Base-by-base conservation (phyloP, 495 filamentous ascomycete genomes). In the Hypoxylon fragiforme region DNA sequence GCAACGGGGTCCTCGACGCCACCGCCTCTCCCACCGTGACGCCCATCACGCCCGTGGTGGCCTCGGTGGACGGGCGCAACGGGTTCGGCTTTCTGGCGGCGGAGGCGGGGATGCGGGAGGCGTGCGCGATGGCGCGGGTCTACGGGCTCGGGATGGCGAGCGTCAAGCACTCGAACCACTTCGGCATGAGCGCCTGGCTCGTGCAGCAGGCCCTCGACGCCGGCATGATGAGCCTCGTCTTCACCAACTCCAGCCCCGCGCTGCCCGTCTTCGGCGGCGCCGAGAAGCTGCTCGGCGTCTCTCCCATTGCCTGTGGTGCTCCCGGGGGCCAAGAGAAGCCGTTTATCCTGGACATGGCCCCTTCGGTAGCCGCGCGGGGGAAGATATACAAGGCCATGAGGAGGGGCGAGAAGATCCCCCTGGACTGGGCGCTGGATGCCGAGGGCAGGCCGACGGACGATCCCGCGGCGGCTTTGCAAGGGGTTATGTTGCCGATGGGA, bases 281-380 rank as follows among this genome's bases (percentile, higher is more conserved):
- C 58, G 68, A 73, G 24, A 86, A 85, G 66, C 67, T 90, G 9
- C 77, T 92, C 76, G 88, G 88, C 4, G 86, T 91, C 3, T 82
- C 77, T n/a, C 88, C 88, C 0, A 86, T 92, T 56, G 88, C 88
- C 0, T 87, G 84, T 58, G 88, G 88, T 7, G 86, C 87, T 0
- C 88, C 88, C 0, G 80, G 80, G 3, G 79, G 80, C 0, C 67
- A 77, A 49, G 72, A 71, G 42, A 70, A 35, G 28, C 70, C 72
- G 14, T 90, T 91, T 64, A 87, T 91, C 31, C 66, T 91, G 14
- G 88, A 91, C 62, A 90, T 91, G 87, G 88, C 88, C 39, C 87
- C 88, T 2, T 81, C 75, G 2, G 74, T 90, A 12, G 88, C 86
- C 5, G 88, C 88, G 0, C 61, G 88, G 14, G 88, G 88, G 0